Base-by-base conservation (phyloP, 805 yeast genomes). In the Spencermartinsiella europaea region DNA sequence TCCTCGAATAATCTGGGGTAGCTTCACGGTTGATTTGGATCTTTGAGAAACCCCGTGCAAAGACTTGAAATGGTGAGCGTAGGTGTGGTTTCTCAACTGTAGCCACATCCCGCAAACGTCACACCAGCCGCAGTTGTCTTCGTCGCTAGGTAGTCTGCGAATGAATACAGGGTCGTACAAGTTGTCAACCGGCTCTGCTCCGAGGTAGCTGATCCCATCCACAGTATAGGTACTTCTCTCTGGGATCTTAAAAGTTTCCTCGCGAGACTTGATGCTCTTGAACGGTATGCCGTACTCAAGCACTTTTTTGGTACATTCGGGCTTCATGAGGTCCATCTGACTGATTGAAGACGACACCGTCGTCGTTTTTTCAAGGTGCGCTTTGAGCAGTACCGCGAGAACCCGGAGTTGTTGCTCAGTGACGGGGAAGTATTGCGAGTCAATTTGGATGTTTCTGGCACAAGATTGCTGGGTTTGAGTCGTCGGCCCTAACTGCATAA, bases 11-110 rank as follows among this genome's bases (percentile, higher is more conserved):
- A 48, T 27, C 21, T 27, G 21, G 15, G 54, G 54, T 10, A 51
- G 44, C 3, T 14, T 37, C 4, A 51, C 54, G 7, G 42, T 34
- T 2, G 43, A 12, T 31, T 48, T 48, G 34, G 52, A 44, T 20
- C 54, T 36, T 27, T 51, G 54, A 10, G 82, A 49, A 12, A 51
- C 25, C 16, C 55, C 55, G 34, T 51, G 55, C 63, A 70, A 63
- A 47, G 81, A 81, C 57, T 69, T 73, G 27, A 62, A 66, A 51
- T 65, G 77, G 51, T 73, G 77, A 49, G 80, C 81, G 28, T 80
- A 77, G 55, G 67, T 65, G 56, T 70, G 52, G 39, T 51, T 51
- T 31, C 55, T 27, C 21, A 51, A 38, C 37, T 49, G 53, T 19
- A 51, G 38, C 55, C 55, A 51, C 22, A 36, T 40, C 12, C 51